Base-by-base conservation (phyloP, 2,329 filamentous ascomycete species). In the Colletotrichum phormii region DNA sequence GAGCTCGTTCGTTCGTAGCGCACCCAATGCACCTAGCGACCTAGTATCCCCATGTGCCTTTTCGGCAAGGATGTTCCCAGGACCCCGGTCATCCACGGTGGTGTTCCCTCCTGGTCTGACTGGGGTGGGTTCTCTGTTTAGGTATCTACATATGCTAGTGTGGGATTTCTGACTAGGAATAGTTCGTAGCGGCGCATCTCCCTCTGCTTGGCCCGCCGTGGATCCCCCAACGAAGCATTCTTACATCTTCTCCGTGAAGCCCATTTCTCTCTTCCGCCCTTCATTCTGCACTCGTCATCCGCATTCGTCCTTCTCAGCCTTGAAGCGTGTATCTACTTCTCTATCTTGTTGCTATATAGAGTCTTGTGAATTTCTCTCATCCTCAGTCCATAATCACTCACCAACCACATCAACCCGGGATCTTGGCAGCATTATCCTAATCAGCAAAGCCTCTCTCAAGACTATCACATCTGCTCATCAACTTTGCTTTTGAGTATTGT, bases 111-210 rank as follows among this genome's bases (percentile, higher is more conserved):
- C 51, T 26, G 11, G 51, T 54, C 54, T 57, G 42, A 49, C 42
- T 49, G 29, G 35, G 42, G 54, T 65, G 49, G 66, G 55, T 29
- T 57, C 53, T 55, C 66, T 49, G 49, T 64, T 18, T 29, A 31
- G 51, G 51, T 55, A 70, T 61, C 60, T 70, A 35, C 54, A 51
- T 65, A 55, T 61, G 31, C 71, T 73, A 71, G 71, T 71, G 71
- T 57, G 66, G 61, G 54, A 60, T 64, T 73, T 64, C 53, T 65
- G 22, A 54, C 71, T 64, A 73, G 71, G 66, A 73, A 71, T 71
- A 73, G 66, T 49, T 65, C 70, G 46, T 46, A 58, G 64, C 66
- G 35, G 46, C 71, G 66, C 66, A 71, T 63, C 66, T 58, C 54
- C 29, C 54, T 70, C 42, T 69, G 42, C 58, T 68, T 59, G 54